Conservation (phyloP, 73 alveolate species). For the Halteria grandinella region DNA sequence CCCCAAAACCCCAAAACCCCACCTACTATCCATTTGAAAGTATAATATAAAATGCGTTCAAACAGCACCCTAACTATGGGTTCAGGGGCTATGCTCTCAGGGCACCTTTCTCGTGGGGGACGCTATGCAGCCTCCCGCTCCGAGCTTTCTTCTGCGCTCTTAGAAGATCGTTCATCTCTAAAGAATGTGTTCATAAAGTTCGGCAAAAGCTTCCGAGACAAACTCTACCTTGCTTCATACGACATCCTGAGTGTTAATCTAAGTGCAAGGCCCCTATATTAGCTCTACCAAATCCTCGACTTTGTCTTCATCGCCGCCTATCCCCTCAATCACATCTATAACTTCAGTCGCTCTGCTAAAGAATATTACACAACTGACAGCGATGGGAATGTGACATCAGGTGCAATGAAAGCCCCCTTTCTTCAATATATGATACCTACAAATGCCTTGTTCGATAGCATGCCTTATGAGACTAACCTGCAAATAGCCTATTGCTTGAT, state of each 20-base stretch:
- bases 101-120: too few relatives aligned
- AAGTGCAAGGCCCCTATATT: neutral
- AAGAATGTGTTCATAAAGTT: too few relatives aligned
- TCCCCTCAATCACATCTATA: slow-evolving; percentile 25
- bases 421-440: slow-evolving; percentile 7
- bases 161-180: too few relatives aligned
- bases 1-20: too few relatives aligned
- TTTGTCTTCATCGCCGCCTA: slow-evolving; percentile 16
- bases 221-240: slow-evolving; percentile 27
- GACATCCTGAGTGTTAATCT: slow-evolving; percentile 37
- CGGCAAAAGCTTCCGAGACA: slow-evolving; percentile 15
- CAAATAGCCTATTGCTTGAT: neutral
- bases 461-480: neutral
- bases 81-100: too few relatives aligned
- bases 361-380: neutral
- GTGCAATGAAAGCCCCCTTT: too few relatives aligned
- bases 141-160: too few relatives aligned
- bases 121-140: too few relatives aligned
- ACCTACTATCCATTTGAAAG: too few relatives aligned
- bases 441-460: neutral
- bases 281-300: slow-evolving; percentile 11
- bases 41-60: too few relatives aligned
- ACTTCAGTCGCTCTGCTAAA: neutral
- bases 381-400: neutral
- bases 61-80: too few relatives aligned